These are phyloP conservation scores for Cucurbita moschata DNA, from an alignment of 306 rosid genomes.

Conservation along the genomic window DNA sequence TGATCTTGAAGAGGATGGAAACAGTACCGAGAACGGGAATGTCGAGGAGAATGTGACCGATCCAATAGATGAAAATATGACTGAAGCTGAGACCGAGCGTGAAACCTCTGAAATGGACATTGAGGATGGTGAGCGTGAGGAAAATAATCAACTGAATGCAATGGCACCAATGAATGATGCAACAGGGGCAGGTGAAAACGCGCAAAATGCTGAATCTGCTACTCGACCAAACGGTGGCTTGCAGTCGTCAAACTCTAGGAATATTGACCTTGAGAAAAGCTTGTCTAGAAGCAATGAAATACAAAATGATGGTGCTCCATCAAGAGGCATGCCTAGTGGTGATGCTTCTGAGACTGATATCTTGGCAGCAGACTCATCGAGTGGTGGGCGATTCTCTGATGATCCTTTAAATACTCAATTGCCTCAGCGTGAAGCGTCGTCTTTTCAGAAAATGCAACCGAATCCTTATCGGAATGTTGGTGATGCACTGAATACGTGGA, in stretches of 20 bases:
- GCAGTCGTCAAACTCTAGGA: constrained; percentile 28
- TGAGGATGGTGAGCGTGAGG: constrained; percentile 22
- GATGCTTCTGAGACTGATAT: constrained; percentile 42
- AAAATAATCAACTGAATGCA: constrained; percentile 25
- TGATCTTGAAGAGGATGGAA: constrained; percentile 28
- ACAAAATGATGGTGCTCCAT: constrained; percentile 30
- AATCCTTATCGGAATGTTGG: constrained; percentile 69
- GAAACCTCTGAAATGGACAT: constrained; percentile 36
- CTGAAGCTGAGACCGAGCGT: constrained; percentile 37
- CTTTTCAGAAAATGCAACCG: constrained; percentile 37
- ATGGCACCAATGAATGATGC: constrained; percentile 24
- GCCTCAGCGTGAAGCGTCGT: constrained; percentile 27
- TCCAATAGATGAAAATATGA: constrained; percentile 55
- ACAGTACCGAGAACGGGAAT: constrained; percentile 22
- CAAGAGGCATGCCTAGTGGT: constrained; percentile 44
- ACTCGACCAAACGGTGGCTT: constrained; percentile 35
- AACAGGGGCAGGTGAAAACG: constrained; percentile 27
- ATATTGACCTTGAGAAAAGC: constrained; percentile 33
- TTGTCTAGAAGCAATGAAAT: constrained; percentile 26
- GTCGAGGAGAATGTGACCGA: constrained; percentile 27
- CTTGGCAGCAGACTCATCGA: constrained; percentile 39
- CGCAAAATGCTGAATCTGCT: constrained; percentile 25
- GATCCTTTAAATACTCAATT: constrained; percentile 24
- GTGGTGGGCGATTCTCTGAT: constrained; percentile 37
- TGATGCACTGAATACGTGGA: constrained; percentile 58